Conservation (phyloP, 192 early-diverging fungal genomes). For the Radiomyces spectabilis region DNA sequence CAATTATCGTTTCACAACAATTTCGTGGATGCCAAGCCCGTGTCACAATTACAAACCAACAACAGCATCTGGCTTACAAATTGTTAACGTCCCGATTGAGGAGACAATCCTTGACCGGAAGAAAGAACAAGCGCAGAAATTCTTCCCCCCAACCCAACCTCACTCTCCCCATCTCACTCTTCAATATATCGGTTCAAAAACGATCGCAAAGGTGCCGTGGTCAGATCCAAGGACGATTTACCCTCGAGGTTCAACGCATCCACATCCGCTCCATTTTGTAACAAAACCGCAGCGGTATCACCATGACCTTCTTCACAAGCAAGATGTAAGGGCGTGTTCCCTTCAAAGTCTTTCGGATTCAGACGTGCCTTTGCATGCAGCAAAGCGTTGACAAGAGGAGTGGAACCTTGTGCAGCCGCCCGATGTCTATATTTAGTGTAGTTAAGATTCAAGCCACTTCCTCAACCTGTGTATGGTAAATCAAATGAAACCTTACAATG, state of each 20-base stretch:
- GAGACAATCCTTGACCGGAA: too few species aligned
- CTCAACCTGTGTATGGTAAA: too few species aligned
- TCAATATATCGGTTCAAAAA: conserved; percentile 7
- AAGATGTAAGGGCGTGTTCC: conserved; percentile 52
- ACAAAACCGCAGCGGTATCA: conserved; percentile 37
- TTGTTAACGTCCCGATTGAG: too few species aligned
- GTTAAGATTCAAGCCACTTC: background rate
- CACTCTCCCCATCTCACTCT: background rate
- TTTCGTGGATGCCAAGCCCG: too few species aligned
- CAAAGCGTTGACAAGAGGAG: conserved; percentile 34
- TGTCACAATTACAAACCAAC: too few species aligned
- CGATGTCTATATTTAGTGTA: conserved; percentile 37
- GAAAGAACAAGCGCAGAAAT: too few species aligned
- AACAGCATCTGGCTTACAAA: too few species aligned
- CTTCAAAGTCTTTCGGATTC: conserved; percentile 34
- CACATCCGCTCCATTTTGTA: conserved; percentile 43
- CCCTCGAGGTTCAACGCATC: conserved; percentile 39
- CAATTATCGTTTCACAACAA: too few species aligned
- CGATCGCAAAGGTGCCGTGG: conserved; percentile 11
- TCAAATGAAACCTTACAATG: too few species aligned
- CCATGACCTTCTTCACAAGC: conserved; percentile 57
- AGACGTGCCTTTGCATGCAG: conserved; percentile 36
- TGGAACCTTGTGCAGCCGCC: conserved; percentile 41
- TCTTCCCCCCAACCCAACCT: too few species aligned
- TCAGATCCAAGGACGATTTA: conserved; percentile 41